These are phyloP conservation scores for Neurospora sp. DNA, from an alignment of 495 filamentous ascomycete genomes.

Conservation along the genomic window DNA sequence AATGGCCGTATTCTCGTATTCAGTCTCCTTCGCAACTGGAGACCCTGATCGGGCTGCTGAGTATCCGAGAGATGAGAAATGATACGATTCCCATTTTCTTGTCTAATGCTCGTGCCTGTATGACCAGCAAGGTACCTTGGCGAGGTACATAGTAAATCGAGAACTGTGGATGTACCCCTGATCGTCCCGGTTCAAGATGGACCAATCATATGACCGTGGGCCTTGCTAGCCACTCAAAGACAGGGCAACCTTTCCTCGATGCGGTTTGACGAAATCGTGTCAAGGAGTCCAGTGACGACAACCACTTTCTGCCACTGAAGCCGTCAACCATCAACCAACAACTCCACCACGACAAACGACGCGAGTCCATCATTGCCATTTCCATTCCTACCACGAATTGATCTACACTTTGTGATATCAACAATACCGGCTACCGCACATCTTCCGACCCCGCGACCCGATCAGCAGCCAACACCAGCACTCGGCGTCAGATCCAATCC, in stretches of 20 bases:
- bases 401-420: not conserved
- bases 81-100: not conserved
- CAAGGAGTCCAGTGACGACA: not conserved
- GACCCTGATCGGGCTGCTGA: not conserved
- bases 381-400: not conserved
- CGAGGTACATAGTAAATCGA: not conserved
- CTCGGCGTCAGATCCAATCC: not conserved
- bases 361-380: not conserved
- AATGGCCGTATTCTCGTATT: not conserved
- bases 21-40: not conserved
- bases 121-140: not conserved
- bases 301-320: too few species aligned
- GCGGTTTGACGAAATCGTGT: not conserved
- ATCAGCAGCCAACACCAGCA: not conserved
- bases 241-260: not conserved
- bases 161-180: not conserved
- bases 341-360: not conserved
- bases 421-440: not conserved
- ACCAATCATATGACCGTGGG: not conserved
- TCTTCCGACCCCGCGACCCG: not conserved
- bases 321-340: not conserved
- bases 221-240: not conserved
- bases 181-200: not conserved
- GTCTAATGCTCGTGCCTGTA: not conserved
- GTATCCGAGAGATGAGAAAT: not conserved